Percentiles rank a stretch among this genome's conserved stretches.
These are phyloP conservation scores for Coprinopsis sp. DNA, from an alignment of 768 basidiomycete species.

Conservation along the genomic window DNA sequence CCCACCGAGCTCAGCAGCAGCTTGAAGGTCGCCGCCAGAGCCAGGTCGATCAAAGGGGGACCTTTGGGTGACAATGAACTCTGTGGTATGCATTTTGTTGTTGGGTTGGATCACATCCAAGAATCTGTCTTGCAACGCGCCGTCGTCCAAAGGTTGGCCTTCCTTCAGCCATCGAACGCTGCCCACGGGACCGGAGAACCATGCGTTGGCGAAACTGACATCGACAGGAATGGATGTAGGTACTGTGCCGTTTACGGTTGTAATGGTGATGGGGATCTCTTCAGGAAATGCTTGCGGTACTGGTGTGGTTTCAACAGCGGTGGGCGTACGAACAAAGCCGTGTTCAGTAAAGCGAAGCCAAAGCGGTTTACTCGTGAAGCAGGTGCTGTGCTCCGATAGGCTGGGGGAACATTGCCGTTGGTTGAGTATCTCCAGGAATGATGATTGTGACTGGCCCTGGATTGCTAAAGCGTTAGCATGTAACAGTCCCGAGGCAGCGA, in stretches of 20 bases:
- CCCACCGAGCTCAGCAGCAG: neutral
- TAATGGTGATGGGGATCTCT: too few relatives aligned
- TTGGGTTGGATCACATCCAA: neutral
- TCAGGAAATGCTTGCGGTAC: too few relatives aligned
- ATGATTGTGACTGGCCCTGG: neutral
- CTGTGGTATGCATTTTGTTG: neutral
- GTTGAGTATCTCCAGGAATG: slow-evolving; percentile 10
- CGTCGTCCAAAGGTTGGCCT: neutral
- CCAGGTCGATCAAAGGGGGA: neutral
- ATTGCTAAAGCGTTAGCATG: neutral
- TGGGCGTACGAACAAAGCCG: slow-evolving; percentile 8
- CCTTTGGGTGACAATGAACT: neutral
- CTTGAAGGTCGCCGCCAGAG: neutral
- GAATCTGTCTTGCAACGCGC: slow-evolving; percentile 1
- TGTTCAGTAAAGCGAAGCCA: slow-evolving; percentile 12
- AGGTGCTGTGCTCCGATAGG: slow-evolving; percentile 4
- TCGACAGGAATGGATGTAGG: slow-evolving; percentile 12
- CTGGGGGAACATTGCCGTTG: slow-evolving; percentile 7
- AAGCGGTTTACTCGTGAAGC: slow-evolving; percentile 16
- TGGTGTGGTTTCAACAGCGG: neutral
- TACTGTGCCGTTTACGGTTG: neutral
- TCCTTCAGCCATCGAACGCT: slow-evolving; percentile 12
- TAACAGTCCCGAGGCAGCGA: slow-evolving; percentile 2
- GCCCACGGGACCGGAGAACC: slow-evolving; percentile 31
- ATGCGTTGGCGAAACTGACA: slow-evolving; percentile 31